Conservation (phyloP, 2,329 filamentous ascomycete genomes). For the Ophiostoma angusticollis region DNA sequence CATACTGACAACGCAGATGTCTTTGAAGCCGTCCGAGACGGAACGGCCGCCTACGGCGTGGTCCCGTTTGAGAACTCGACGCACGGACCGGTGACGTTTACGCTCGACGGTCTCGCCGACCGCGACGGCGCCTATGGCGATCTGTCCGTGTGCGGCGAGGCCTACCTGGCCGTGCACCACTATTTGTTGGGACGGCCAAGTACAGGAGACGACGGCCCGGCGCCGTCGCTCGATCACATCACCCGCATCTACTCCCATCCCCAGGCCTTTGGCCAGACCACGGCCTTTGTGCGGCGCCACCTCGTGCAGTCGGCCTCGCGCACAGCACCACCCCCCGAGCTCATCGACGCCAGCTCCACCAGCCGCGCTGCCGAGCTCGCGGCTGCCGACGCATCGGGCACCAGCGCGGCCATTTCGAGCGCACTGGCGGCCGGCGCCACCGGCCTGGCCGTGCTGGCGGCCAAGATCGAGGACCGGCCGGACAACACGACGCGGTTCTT, state of each 20-base stretch:
- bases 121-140: constrained; percentile 49
- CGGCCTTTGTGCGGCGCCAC: constrained; percentile 54
- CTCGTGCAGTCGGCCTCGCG: constrained; percentile 31
- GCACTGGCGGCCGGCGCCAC: constrained; percentile 57
- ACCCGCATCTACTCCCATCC: constrained; percentile 81
- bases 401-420: constrained; percentile 66
- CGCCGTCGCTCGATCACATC: constrained; percentile 45
- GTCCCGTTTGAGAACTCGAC: constrained; percentile 94
- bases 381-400: constrained; percentile 41
- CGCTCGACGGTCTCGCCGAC: constrained; percentile 79
- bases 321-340: constrained; percentile 57
- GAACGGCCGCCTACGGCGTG: constrained; percentile 56
- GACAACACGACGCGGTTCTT: constrained; percentile 76
- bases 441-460: constrained; percentile 55
- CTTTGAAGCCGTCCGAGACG: constrained; percentile 63
- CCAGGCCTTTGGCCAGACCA: constrained; percentile 78
- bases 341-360: constrained; percentile 74
- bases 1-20: constrained; percentile 41
- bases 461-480: constrained; percentile 56
- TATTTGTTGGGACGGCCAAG: constrained; percentile 54
- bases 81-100: constrained; percentile 84
- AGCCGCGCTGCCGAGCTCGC: constrained; percentile 74
- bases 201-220: constrained; percentile 22
- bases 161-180: constrained; percentile 79
- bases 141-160: constrained; percentile 67